Base-by-base conservation (phyloP, 129 eudicot genomes). In the Saussurea involucrata region DNA sequence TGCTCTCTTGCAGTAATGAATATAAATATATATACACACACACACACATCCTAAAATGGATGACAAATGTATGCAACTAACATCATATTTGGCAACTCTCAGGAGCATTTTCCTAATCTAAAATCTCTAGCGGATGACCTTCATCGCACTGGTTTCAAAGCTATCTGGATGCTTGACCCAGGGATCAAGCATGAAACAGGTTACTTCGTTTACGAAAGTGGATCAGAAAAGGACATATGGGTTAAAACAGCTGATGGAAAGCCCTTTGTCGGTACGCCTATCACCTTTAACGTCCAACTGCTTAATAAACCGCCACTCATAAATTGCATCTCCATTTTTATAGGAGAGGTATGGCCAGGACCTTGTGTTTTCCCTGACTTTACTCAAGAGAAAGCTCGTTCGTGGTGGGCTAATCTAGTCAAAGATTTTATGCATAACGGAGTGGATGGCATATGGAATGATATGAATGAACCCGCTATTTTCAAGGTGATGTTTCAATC, bases 91-190 rank as follows among this genome's bases (percentile, higher is more conserved):
- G 34, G 34, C 5, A 2, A 31, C 24, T 81, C 36, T 75, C 82
- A 95, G 99, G 91, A 86, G 84, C 89, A 80, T 44, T 95, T 89
- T 69, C 85, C 97, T 27, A 81, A 89, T 79, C 96, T 96, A 74
- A 86, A 83, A 85, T 79, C 90, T 77, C 85, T 95, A 67, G 94
- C 73, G 46, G 81, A 86, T 22, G 89, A 89, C 78, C 97, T 95
- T 79, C 97, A 91, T 79, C 68, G 24, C 33, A 55, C 63, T 69
- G 99, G 99, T 86, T 86, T 92, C 75, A 92, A 95, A 34, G 99
- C 97, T 68, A 92, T 89, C 72, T 95, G 99, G 99, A 95, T 95
- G 97, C 99, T 92, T 81, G 97, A 95, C 76, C 99, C 99, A 20
- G 99, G 97, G 75, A 89, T 92, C 78, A 95, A 95, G 77, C 73